phyloP scores from a whole-genome alignment of 352 stramenopile genomes.

The Globisporangium abappressorium region DNA sequence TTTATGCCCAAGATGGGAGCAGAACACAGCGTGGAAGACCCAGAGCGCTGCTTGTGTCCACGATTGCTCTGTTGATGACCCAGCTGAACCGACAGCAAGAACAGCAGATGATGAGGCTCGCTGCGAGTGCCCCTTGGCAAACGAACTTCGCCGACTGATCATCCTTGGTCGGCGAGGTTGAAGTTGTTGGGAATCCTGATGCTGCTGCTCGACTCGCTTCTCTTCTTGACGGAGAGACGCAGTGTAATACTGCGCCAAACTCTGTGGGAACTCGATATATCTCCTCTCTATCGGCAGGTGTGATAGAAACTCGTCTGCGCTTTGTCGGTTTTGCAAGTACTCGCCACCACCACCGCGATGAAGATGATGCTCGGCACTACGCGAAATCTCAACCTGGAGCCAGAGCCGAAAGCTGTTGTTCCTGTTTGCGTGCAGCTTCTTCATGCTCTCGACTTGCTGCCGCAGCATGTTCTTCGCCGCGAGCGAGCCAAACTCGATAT shows the following conservation, averaged over 20 bases:
- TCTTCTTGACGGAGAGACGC: slow-evolving; percentile 19
- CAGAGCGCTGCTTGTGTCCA: slow-evolving; percentile 33
- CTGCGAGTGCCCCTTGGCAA: slow-evolving; percentile 15
- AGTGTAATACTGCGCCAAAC: slow-evolving; percentile 26
- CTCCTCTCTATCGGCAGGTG: slow-evolving; percentile 20
- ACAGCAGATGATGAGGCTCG: slow-evolving; percentile 16
- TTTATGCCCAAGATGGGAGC: slow-evolving; percentile 21
- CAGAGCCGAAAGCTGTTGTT: slow-evolving; percentile 34
- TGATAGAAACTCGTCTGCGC: slow-evolving; percentile 10
- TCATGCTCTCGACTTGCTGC: slow-evolving; percentile 28
- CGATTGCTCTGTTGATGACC: slow-evolving; percentile 13
- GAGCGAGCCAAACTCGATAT: slow-evolving; percentile 5
- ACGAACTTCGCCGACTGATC: slow-evolving; percentile 20
- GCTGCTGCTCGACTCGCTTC: slow-evolving; percentile 14
- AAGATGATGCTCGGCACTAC: neutral
- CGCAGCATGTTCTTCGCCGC: slow-evolving; percentile 25
- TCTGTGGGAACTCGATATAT: slow-evolving; percentile 34
- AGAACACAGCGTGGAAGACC: slow-evolving; percentile 53
- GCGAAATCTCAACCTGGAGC: slow-evolving; percentile 24
- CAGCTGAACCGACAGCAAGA: neutral
- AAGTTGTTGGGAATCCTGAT: slow-evolving; percentile 14
- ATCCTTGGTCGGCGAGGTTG: slow-evolving; percentile 18
- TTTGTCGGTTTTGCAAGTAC: too few species aligned
- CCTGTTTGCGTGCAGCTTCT: slow-evolving; percentile 24
- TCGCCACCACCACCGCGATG: neutral